Conservation (phyloP, 2,329 filamentous ascomycete genomes). For the Penicillium sclerotiorum region DNA sequence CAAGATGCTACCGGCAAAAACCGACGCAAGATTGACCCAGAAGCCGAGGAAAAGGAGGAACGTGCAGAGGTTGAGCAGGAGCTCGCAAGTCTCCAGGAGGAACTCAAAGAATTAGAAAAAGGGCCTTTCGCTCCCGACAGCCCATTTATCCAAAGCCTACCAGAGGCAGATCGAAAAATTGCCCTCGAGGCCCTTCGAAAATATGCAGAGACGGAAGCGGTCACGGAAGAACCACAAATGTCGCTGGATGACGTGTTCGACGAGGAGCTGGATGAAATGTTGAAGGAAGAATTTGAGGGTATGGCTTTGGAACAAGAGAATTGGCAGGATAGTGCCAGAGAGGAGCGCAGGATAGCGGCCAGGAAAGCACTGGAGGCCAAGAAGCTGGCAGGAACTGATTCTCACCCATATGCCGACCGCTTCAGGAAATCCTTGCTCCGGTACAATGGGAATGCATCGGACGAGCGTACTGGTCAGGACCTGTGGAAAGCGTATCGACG, state of each 20-base stretch:
- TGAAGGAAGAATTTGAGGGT: constrained; percentile 41
- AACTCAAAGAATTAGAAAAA: constrained; percentile 43
- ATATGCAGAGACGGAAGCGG: constrained; percentile 41
- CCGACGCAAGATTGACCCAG: constrained; percentile 40
- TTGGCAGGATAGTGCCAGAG: constrained; percentile 32
- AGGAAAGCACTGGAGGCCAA: constrained; percentile 35
- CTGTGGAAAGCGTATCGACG: constrained; percentile 56
- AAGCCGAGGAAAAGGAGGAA: constrained; percentile 43
- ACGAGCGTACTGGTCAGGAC: constrained; percentile 36
- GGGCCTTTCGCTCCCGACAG: constrained; percentile 49
- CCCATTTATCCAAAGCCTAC: constrained; percentile 46
- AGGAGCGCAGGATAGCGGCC: constrained; percentile 17
- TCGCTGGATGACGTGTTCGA: constrained; percentile 44
- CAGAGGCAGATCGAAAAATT: constrained; percentile 44
- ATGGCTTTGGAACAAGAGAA: constrained; percentile 41
- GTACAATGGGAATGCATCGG: constrained; percentile 30
- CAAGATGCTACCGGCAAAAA: constrained; percentile 41
- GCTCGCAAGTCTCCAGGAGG: constrained; percentile 43
- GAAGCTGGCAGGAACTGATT: constrained; percentile 33
- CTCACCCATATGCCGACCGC: constrained; percentile 42
- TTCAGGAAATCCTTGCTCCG: constrained; percentile 44
- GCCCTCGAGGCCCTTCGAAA: constrained; percentile 47
- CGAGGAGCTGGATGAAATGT: constrained; percentile 45
- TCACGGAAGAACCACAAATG: constrained; percentile 23
- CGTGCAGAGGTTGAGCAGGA: constrained; percentile 40